These are phyloP conservation scores for Xylogone sp. DNA, from an alignment of 2,329 filamentous ascomycete species.

Conservation along the genomic window DNA sequence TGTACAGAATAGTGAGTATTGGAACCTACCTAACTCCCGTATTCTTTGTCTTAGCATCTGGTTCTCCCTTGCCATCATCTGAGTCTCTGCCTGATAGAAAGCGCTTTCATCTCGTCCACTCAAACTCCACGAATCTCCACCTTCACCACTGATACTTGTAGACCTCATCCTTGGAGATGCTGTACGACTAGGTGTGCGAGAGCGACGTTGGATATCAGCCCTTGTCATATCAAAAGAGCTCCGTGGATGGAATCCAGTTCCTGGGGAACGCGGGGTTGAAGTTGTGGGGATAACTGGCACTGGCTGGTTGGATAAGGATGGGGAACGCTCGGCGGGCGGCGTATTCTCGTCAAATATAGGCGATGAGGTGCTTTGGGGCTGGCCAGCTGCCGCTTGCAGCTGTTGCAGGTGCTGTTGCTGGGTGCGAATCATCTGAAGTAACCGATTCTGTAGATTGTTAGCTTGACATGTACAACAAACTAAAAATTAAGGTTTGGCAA, in stretches of 20 bases:
- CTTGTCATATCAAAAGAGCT: slow-evolving; percentile 58
- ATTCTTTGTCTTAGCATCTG: slow-evolving; percentile 77
- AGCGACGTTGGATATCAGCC: slow-evolving; percentile 51
- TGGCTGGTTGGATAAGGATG: slow-evolving; percentile 34
- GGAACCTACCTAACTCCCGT: slow-evolving; percentile 60
- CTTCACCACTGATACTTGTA: slow-evolving; percentile 55
- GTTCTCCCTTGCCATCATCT: slow-evolving; percentile 73
- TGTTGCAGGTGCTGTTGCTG: slow-evolving; percentile 69
- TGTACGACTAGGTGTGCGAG: slow-evolving; percentile 55
- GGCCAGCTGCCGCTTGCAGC: slow-evolving; percentile 41
- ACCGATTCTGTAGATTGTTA: slow-evolving; percentile 54
- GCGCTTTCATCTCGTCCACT: slow-evolving; percentile 70
- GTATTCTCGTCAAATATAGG: slow-evolving; percentile 34
- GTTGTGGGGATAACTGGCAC: slow-evolving; percentile 34
- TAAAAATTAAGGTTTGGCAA: no score
- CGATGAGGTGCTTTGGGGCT: slow-evolving; percentile 35
- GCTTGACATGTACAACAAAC: no score
- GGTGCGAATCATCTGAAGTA: slow-evolving; percentile 71
- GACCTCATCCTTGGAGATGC: slow-evolving; percentile 52
- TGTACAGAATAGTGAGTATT: not conserved
- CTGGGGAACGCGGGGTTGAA: slow-evolving; percentile 49
- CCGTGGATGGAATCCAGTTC: slow-evolving; percentile 37
- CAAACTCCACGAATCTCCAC: slow-evolving; percentile 54
- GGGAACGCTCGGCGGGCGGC: slow-evolving; percentile 41
- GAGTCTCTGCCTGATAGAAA: slow-evolving; percentile 79